Evolutionary conservation across 2,329 filamentous ascomycete species (phyloP), one percentile per base, ranked within the genome.

Genomic region (Beauveria rudraprayagi): DNA sequence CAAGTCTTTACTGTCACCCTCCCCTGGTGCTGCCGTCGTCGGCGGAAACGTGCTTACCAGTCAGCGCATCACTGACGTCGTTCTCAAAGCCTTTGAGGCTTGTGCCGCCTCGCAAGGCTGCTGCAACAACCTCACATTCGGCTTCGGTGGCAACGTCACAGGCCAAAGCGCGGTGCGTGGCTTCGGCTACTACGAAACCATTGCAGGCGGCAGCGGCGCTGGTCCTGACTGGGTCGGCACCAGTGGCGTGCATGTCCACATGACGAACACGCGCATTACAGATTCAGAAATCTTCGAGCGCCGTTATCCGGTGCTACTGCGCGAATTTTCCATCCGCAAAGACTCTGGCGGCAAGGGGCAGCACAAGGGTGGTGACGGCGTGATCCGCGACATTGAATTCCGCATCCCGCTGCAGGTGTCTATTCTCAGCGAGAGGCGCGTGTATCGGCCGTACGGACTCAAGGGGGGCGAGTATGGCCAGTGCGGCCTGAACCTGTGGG

Each of bases 401-500:
- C 79, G 89, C 6, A 87, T 90, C 58, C 87, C 88, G 0, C 83
- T 93, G 3, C 86, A 91, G 69, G 88, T 90, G 9, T 89, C 84
- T 1, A 93, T 94, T 51, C 76, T 94, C 9, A 89, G 85, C 44
- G 90, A 94, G 73, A 73, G 90, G 14, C 77, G 90, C n/a, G 89
- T 92, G 0, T 90, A 90, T 67, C 83, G 83, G 51, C 90, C 76
- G 1, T 96, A 92, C 66, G 92, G 93, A 0, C 80, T 97, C 62
- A 87, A 86, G 24, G 93, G 93, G 0, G 93, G 93, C 3, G 87
- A 86, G 61, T 88, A 93, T 63, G 93, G 86, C 0, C 76, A 84
- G 66, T 88, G 89, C 56, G 93, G 93, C 0, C 76, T 92, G 63
- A 97, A 97, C 67, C 77, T 95, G 51, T 97, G 93, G 93, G 86